These are phyloP conservation scores for Penicillium verhagenii DNA, from an alignment of 495 filamentous ascomycete species.

Conservation along the genomic window DNA sequence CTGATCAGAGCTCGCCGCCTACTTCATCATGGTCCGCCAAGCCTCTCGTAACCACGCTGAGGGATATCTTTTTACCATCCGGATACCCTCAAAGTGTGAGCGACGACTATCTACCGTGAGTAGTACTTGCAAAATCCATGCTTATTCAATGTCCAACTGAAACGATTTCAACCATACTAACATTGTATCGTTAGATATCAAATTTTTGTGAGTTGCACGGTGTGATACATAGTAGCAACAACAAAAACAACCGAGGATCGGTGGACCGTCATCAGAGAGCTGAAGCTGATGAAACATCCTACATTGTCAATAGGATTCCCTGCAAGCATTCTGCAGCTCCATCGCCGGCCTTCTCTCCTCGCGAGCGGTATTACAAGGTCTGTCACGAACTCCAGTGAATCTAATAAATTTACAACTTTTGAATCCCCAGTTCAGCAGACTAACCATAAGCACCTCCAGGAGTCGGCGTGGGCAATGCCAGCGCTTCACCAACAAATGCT, in stretches of 20 bases:
- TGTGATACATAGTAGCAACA: not conserved
- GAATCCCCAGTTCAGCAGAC: not conserved
- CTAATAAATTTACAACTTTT: not conserved
- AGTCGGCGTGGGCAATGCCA: slow-evolving; percentile 85
- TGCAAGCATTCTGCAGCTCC: slow-evolving; percentile 93
- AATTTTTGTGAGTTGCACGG: slow-evolving; percentile 49
- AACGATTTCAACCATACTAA: slow-evolving; percentile 8
- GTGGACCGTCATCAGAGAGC: not conserved
- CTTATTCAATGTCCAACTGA: not conserved
- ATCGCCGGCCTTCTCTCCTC: slow-evolving; percentile 87
- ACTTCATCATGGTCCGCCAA: slow-evolving; percentile 32
- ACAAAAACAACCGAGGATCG: too few relatives aligned
- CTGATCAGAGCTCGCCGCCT: slow-evolving; percentile 7
- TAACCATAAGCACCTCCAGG: slow-evolving; percentile 42
- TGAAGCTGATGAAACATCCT: not conserved
- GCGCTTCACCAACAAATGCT: slow-evolving; percentile 81
- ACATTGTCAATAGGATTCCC: slow-evolving; percentile 64
- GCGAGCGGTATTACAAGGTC: slow-evolving; percentile 85
- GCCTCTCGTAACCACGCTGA: slow-evolving; percentile 28
- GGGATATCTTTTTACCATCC: slow-evolving; percentile 76
- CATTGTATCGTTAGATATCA: slow-evolving; percentile 57
- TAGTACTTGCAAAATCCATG: slow-evolving; percentile 29
- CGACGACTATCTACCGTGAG: slow-evolving; percentile 79
- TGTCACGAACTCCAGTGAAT: slow-evolving; percentile 1
- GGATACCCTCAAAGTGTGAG: slow-evolving; percentile 92